A percentile compares a stretch with the other conserved stretches of the same genome.
Evolutionary conservation across 345 rosid species (phyloP).

Genomic region (Geranium rotundifolium): DNA sequence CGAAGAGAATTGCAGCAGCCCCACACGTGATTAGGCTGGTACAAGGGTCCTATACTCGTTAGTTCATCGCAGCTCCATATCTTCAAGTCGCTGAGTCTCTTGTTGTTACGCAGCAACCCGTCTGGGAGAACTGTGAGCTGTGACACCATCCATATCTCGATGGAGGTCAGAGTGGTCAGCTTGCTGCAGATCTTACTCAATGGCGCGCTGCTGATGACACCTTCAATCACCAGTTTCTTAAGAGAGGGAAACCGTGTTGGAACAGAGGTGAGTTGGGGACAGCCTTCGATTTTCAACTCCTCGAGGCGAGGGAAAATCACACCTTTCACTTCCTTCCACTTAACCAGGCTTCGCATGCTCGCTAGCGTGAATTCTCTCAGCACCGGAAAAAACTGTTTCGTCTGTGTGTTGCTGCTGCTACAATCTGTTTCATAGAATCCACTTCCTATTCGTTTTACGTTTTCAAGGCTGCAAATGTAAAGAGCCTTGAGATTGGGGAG

Average conservation of each 20-base stretch:
- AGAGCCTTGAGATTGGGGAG: neutral
- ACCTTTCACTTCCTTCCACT: neutral
- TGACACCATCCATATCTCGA: neutral
- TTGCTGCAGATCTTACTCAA: neutral
- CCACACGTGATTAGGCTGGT: no score
- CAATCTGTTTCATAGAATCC: neutral
- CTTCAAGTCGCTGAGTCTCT: neutral
- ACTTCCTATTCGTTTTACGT: neutral
- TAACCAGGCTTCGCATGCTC: neutral
- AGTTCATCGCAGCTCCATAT: no score
- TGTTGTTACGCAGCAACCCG: neutral
- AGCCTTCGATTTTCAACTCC: slow-evolving; percentile 1
- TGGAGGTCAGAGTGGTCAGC: neutral
- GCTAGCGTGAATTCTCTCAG: slow-evolving; percentile 1
- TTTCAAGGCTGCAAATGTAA: neutral
- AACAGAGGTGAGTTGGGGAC: neutral
- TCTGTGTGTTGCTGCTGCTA: neutral
- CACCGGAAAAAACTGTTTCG: neutral
- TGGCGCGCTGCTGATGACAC: neutral
- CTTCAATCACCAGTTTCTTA: neutral
- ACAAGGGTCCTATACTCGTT: no score
- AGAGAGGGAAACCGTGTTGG: slow-evolving; percentile 2
- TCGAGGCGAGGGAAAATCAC: slow-evolving; percentile 7
- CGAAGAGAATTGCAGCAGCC: no score
- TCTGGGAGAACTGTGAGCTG: neutral